These are phyloP conservation scores for Taiozyma sp. DNA, from an alignment of 1,139 yeast genomes.

Conservation along the genomic window DNA sequence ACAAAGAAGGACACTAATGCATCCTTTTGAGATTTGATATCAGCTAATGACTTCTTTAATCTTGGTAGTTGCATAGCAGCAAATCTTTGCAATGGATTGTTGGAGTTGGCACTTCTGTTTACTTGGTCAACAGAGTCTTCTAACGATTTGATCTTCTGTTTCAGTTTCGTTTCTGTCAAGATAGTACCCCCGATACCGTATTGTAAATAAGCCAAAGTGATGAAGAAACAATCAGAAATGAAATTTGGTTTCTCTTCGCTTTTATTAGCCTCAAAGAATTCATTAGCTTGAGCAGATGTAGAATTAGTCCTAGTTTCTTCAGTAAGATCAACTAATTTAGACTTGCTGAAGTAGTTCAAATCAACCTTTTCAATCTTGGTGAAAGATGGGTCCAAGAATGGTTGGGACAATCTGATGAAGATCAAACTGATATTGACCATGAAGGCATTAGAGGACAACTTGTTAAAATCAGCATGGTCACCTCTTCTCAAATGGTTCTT, in stretches of 20 bases:
- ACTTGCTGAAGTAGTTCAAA: constrained; percentile 52
- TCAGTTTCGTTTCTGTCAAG: constrained; percentile 42
- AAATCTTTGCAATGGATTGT: constrained; percentile 24
- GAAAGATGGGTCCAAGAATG: constrained; percentile 68
- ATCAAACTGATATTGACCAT: constrained; percentile 74
- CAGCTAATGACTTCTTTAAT: constrained; percentile 37
- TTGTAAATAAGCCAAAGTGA: constrained; percentile 75
- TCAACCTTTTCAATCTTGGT: constrained; percentile 77
- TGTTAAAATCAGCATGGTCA: constrained; percentile 67
- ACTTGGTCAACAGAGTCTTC: constrained; percentile 48
- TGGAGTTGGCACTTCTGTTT: constrained; percentile 26
- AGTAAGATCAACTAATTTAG: constrained; percentile 49
- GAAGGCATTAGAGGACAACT: constrained; percentile 74
- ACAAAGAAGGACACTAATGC: constrained; percentile 58
- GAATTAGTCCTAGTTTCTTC: constrained; percentile 87
- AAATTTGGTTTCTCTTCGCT: constrained; percentile 53
- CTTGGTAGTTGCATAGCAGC: constrained; percentile 39
- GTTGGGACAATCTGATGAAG: constrained; percentile 69
- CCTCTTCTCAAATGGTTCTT: constrained; percentile 86
- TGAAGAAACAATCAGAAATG: constrained; percentile 81
- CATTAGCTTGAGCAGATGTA: constrained; percentile 64
- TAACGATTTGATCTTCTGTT: constrained; percentile 44
- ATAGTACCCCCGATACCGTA: constrained; percentile 85
- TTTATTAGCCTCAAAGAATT: constrained; percentile 39
- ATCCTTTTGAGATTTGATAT: constrained; percentile 41